Percentiles rank a stretch among this genome's conserved stretches.
phyloP scores from a whole-genome alignment of 345 rosid genomes.

The Citrus maxima region DNA sequence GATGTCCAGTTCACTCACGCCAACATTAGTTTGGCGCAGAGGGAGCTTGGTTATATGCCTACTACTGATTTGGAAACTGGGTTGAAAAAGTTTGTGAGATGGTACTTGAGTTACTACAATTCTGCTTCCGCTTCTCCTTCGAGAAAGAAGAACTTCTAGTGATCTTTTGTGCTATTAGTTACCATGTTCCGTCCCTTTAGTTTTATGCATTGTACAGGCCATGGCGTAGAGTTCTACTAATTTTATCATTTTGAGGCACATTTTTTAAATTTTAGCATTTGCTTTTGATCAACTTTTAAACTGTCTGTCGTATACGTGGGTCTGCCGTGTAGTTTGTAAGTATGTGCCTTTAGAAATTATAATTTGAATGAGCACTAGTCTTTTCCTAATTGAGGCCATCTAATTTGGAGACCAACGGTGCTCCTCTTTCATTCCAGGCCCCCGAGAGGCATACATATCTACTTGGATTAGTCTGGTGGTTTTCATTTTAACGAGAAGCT shows the following conservation, averaged over 20 bases:
- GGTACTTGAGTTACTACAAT: constrained; percentile 53
- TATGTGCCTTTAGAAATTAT: too few relatives aligned
- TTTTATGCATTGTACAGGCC: constrained; percentile 11
- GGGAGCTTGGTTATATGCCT: constrained; percentile 58
- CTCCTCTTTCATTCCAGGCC: not conserved
- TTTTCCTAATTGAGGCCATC: too few relatives aligned
- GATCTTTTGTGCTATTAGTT: not conserved
- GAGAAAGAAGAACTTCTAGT: constrained; percentile 31
- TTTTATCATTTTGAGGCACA: not conserved
- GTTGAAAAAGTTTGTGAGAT: constrained; percentile 64
- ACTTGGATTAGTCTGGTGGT: not conserved
- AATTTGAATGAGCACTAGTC: too few relatives aligned
- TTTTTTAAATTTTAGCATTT: too few relatives aligned
- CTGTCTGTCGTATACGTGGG: too few relatives aligned
- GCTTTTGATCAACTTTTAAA: too few relatives aligned
- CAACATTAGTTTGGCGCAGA: constrained; percentile 53
- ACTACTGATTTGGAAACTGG: constrained; percentile 59
- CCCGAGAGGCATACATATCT: not conserved
- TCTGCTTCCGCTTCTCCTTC: constrained; percentile 18
- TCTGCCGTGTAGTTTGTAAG: too few relatives aligned
- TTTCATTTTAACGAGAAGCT: not conserved
- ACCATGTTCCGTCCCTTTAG: not conserved
- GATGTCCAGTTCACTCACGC: constrained; percentile 68
- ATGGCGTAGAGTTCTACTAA: not conserved
- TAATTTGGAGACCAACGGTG: not conserved